These are phyloP conservation scores for Gossypium lobatum DNA, from an alignment of 441 rosid genomes.

Conservation along the genomic window DNA sequence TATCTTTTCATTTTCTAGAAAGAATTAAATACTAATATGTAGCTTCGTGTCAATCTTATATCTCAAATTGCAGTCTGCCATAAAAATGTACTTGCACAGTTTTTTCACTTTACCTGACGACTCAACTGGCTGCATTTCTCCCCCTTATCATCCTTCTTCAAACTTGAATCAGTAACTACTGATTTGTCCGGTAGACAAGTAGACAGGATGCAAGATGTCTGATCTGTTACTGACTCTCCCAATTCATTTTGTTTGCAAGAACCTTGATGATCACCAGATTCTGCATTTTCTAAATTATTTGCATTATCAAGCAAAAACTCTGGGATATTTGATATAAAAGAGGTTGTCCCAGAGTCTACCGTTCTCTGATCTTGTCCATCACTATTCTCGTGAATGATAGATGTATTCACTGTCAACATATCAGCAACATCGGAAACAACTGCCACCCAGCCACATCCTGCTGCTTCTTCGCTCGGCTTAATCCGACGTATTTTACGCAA, in stretches of 20 bases:
- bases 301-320: slow-evolving; percentile 30
- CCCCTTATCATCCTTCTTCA: slow-evolving; percentile 31
- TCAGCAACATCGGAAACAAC: slow-evolving; percentile 26
- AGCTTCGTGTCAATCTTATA: not conserved
- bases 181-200: slow-evolving; percentile 20
- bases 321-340: slow-evolving; percentile 35
- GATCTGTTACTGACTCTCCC: slow-evolving; percentile 26
- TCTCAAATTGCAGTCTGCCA: not conserved
- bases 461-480: slow-evolving; percentile 19
- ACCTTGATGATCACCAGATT: slow-evolving; percentile 20
- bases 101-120: slow-evolving; percentile 31
- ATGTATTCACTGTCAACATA: slow-evolving; percentile 22
- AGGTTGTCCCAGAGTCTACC: slow-evolving; percentile 34
- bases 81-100: not conserved
- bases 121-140: slow-evolving; percentile 22
- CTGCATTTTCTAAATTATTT: slow-evolving; percentile 20
- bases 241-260: slow-evolving; percentile 23
- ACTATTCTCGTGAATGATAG: slow-evolving; percentile 20
- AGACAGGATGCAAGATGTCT: slow-evolving; percentile 26
- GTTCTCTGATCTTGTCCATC: slow-evolving; percentile 27
- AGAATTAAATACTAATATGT: not conserved
- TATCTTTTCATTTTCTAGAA: not conserved
- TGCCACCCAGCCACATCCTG: slow-evolving; percentile 18
- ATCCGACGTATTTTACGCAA: slow-evolving; percentile 27
- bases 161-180: slow-evolving; percentile 23